These are phyloP conservation scores for Omphalea diandra DNA, from an alignment of 441 rosid species.

Conservation along the genomic window DNA sequence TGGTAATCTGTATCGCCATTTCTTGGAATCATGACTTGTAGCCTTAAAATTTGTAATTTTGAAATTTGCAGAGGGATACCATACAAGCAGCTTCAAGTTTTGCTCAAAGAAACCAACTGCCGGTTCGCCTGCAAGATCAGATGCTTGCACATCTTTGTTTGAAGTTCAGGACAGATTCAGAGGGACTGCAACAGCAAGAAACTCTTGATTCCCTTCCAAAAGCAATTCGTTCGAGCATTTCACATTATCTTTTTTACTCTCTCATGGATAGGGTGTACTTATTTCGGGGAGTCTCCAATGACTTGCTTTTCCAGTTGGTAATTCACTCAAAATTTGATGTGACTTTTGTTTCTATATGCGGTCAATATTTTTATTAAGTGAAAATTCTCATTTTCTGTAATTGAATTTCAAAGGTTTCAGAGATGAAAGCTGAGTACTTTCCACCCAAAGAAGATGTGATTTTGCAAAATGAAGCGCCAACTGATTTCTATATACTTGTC, in stretches of 20 bases:
- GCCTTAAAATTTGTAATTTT: constrained; percentile 1
- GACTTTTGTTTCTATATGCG: background rate
- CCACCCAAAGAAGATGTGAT: constrained; percentile 91
- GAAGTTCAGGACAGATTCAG: constrained; percentile 79
- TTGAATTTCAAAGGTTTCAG: constrained; percentile 55
- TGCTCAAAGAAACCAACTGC: constrained; percentile 73
- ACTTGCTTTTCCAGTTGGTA: constrained; percentile 85
- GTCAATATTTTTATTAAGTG: background rate
- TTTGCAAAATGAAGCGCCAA: constrained; percentile 88
- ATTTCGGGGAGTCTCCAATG: constrained; percentile 71
- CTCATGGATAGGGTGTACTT: constrained; percentile 71
- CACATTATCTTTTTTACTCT: constrained; percentile 75
- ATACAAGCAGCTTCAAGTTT: constrained; percentile 88
- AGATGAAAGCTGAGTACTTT: constrained; percentile 89
- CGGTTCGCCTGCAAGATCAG: constrained; percentile 74
- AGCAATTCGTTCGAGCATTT: constrained; percentile 83
- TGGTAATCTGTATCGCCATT: too few species aligned
- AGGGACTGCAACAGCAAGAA: constrained; percentile 85
- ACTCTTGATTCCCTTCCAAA: constrained; percentile 85
- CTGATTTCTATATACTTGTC: constrained; percentile 80
- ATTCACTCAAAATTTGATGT: constrained; percentile 15
- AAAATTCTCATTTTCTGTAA: constrained; percentile 7
- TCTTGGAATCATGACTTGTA: constrained; percentile 13
- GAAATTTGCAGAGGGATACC: constrained; percentile 63
- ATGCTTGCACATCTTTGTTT: constrained; percentile 81